phyloP scores from a whole-genome alignment of 441 rosid genomes.

The Manihot esculenta region DNA sequence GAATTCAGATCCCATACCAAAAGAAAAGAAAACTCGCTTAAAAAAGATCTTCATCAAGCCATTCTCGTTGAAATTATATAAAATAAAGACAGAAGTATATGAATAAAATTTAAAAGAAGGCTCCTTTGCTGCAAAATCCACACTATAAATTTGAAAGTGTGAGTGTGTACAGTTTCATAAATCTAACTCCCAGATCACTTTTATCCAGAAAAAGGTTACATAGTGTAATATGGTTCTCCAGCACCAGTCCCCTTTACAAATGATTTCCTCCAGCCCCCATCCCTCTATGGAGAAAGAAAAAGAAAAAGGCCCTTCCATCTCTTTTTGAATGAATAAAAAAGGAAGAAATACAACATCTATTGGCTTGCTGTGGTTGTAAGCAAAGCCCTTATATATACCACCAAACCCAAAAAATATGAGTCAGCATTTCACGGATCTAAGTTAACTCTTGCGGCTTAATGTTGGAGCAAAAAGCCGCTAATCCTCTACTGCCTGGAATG shows the following conservation, averaged over 20 bases:
- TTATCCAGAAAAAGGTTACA: constrained; percentile 13
- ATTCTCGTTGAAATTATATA: constrained; percentile 4
- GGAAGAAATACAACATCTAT: constrained; percentile 15
- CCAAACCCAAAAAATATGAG: constrained; percentile 24
- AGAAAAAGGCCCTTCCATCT: background rate
- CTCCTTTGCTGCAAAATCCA: constrained; percentile 24
- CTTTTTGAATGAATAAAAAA: constrained; percentile 7
- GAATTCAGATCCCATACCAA: too few species aligned
- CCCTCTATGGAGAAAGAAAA: background rate
- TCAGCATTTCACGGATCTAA: constrained; percentile 26
- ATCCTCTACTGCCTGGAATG: constrained; percentile 20
- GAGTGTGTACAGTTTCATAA: constrained; percentile 6
- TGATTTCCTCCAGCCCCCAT: constrained; percentile 10
- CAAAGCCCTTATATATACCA: constrained; percentile 24
- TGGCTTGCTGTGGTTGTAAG: constrained; percentile 16
- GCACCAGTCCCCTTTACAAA: constrained; percentile 34
- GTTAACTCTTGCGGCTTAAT: constrained; percentile 23
- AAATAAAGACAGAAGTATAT: too few species aligned
- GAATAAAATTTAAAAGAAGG: background rate
- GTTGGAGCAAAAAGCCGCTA: constrained; percentile 11
- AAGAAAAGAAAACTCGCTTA: too few species aligned
- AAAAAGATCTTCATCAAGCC: background rate
- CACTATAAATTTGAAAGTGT: background rate
- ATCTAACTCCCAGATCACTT: constrained; percentile 10
- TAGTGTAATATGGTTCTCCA: constrained; percentile 25